These are phyloP conservation scores for Kernera saxatilis DNA, from an alignment of 345 rosid species.

Conservation along the genomic window DNA sequence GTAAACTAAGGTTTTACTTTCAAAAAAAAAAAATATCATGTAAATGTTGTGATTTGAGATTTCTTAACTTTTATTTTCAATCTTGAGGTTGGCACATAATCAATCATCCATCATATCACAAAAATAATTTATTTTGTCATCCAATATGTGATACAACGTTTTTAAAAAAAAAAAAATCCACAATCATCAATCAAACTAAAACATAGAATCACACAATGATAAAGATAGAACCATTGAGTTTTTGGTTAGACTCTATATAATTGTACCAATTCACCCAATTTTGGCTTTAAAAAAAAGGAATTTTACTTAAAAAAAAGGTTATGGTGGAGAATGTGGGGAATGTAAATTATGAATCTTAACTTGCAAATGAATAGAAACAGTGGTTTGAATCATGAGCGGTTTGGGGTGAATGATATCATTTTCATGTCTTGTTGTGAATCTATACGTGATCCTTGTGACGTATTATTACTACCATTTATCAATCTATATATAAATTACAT, in stretches of 20 bases:
- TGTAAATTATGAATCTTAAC: constrained; percentile 23
- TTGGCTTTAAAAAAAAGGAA: background rate
- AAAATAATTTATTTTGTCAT: background rate
- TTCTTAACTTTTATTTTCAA: background rate
- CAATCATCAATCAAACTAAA: background rate
- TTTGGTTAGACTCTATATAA: background rate
- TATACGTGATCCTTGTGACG: constrained; percentile 9
- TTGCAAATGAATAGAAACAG: constrained; percentile 23
- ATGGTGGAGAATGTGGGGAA: constrained; percentile 8
- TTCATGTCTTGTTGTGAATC: constrained; percentile 18
- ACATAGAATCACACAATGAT: background rate
- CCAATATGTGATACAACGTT: background rate
- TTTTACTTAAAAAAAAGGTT: constrained; percentile 2
- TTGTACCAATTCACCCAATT: background rate
- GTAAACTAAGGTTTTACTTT: background rate
- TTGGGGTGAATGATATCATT: constrained; percentile 15
- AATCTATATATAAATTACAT: background rate
- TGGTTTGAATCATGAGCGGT: constrained; percentile 12
- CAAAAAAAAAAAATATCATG: too few relatives aligned
- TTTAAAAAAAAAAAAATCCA: background rate
- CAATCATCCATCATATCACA: background rate
- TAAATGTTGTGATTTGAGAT: background rate
- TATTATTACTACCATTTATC: background rate
- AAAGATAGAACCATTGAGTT: background rate
- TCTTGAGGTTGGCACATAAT: background rate